Evolutionary conservation across 2,329 filamentous ascomycete genomes (phyloP).

Genomic region (Stagonosporopsis chrysanthemi): DNA sequence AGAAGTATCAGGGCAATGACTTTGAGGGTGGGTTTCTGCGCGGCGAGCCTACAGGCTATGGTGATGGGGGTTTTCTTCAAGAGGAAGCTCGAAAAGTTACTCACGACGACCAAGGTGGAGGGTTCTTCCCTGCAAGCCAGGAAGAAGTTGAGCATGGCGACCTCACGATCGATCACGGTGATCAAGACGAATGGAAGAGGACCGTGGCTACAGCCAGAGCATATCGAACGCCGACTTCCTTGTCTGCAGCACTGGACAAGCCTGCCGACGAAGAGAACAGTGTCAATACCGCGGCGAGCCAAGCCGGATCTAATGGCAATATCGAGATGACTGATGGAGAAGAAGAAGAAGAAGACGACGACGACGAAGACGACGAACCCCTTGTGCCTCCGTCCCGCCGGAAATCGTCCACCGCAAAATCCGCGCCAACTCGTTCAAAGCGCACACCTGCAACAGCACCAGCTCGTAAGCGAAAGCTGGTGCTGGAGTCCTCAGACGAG

Average conservation of each 20-base stretch:
- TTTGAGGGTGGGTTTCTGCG: conserved; percentile 55
- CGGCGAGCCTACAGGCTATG: conserved; percentile 32
- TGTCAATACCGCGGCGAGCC: background rate
- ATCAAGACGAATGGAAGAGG: conserved; percentile 19
- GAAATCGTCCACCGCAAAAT: conserved; percentile 13
- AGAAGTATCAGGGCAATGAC: conserved; percentile 31
- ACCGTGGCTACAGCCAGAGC: conserved; percentile 18
- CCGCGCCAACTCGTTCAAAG: conserved; percentile 16
- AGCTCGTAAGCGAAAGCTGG: conserved; percentile 18
- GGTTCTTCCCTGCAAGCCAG: conserved; percentile 50
- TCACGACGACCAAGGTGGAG: conserved; percentile 40
- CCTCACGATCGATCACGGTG: conserved; percentile 45
- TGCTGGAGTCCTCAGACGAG: conserved; percentile 19
- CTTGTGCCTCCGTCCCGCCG: conserved; percentile 19
- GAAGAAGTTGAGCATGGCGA: conserved; percentile 42
- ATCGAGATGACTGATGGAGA: conserved; percentile 4
- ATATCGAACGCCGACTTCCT: conserved; percentile 46
- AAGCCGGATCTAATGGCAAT: background rate
- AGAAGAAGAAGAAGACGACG: background rate
- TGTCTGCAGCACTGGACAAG: conserved; percentile 42
- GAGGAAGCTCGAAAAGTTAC: conserved; percentile 16
- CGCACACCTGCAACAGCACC: conserved; percentile 6
- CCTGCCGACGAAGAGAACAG: conserved; percentile 11
- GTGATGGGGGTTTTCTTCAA: conserved; percentile 24
- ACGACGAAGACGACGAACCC: conserved; percentile 40